Evolutionary conservation across 2,329 filamentous ascomycete species (phyloP), one percentile per base, ranked within the genome.

Genomic region (Albophoma yamanashiensis): DNA sequence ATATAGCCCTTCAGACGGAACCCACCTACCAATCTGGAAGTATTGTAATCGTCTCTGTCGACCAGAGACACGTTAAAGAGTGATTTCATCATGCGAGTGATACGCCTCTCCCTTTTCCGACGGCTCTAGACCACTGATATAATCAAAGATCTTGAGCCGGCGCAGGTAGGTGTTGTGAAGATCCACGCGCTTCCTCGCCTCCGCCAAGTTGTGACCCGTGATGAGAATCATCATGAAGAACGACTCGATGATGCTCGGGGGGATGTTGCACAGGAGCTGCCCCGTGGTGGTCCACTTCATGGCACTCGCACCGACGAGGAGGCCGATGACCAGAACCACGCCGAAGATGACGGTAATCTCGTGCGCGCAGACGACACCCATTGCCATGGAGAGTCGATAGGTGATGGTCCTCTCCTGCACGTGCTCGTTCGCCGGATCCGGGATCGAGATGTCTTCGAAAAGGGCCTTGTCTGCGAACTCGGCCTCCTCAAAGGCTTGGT

Each of bases 141-240:
- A 64, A 72, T 71, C 64, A 70, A 76, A 60, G 68, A 63, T 77
- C 40, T 68, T 72, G 11, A 68, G 78, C 11, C 74, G 67, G 42
- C 68, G 67, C 42, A 73, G 74, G 43, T 73, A 77, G 20, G 78
- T 70, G 64, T 63, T 71, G 43, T 74, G 77, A 55, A 69, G 53
- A 11, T 62, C 60, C 12, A 65, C 60, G 20, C 65, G 63, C 56
- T 63, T 60, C 17, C 58, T 62, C 12, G 55, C 58, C 55, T 67
- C 66, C 5, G 63, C 61, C 38, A 67, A 38, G 25, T 65, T 67
- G 57, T 67, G 66, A 4, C 65, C 64, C 17, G 66, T 67, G 20
- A 67, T 65, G 42, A 67, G 64, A 58, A 67, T 66, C 63, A 67
- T 62, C 66, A 67, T 67, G 62, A 67, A 66, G 59, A 67, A 67